These are phyloP conservation scores for Blastomyces percursus DNA, from an alignment of 2,329 filamentous ascomycete genomes.

Conservation along the genomic window DNA sequence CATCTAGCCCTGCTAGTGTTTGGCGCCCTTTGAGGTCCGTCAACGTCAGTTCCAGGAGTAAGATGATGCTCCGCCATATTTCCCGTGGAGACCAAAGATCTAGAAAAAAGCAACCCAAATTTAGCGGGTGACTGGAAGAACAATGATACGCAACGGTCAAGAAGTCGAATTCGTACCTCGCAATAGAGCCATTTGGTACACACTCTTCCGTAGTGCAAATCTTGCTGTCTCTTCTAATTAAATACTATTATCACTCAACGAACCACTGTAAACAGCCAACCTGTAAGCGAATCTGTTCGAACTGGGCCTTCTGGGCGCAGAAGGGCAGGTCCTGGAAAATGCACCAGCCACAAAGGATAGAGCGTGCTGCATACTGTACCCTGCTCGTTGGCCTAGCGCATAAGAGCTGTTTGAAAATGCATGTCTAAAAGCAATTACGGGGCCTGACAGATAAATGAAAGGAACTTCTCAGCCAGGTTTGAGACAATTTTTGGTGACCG, in stretches of 20 bases:
- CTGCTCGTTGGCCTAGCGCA: constrained; percentile 21
- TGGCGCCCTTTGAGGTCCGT: constrained; percentile 19
- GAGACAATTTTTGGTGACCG: background rate
- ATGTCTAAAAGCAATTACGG: constrained; percentile 10
- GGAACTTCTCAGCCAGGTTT: background rate
- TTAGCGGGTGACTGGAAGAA: background rate
- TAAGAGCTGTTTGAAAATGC: constrained; percentile 25
- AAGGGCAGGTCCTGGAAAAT: constrained; percentile 17
- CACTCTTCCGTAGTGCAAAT: constrained; percentile 17
- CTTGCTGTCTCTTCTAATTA: constrained; percentile 19
- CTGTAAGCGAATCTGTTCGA: constrained; percentile 19
- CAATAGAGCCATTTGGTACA: constrained; percentile 31
- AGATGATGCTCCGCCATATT: constrained; percentile 23
- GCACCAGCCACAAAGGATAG: constrained; percentile 22
- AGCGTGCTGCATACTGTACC: constrained; percentile 19
- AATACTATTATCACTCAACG: constrained; percentile 30
- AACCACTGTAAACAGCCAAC: constrained; percentile 31
- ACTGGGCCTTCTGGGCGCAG: constrained; percentile 5
- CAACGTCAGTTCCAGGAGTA: constrained; percentile 26
- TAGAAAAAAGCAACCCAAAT: constrained; percentile 10
- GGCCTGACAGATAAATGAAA: background rate
- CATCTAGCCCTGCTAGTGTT: constrained; percentile 18
- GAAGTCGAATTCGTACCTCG: constrained; percentile 19
- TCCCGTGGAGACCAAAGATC: constrained; percentile 28
- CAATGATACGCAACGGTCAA: background rate